phyloP scores from a whole-genome alignment of 495 filamentous ascomycete genomes.

The Hypoxylon perforatum region DNA sequence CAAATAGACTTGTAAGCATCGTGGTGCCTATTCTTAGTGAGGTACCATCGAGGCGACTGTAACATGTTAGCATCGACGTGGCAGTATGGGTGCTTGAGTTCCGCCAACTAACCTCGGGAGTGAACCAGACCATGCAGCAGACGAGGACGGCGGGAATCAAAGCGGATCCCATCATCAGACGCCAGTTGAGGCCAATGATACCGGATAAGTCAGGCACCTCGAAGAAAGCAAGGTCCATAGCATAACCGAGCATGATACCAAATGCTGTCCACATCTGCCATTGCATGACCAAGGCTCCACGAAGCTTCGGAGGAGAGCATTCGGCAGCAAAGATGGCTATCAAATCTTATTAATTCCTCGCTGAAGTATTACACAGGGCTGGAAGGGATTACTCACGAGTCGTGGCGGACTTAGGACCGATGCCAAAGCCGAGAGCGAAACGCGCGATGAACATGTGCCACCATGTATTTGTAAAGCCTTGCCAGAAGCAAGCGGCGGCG shows the following conservation, averaged over 20 bases:
- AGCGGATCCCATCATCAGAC: conserved; percentile 84
- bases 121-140: conserved; percentile 74
- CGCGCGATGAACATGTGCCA: conserved; percentile 78
- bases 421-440: conserved; percentile 78
- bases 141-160: conserved; percentile 79
- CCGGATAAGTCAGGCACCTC: conserved; percentile 63
- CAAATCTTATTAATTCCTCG: not conserved
- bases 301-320: conserved; percentile 74
- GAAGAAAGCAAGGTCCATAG: conserved; percentile 78
- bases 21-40: conserved; percentile 72
- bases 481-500: conserved; percentile 79
- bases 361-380: not conserved
- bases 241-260: conserved; percentile 82
- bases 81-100: not conserved
- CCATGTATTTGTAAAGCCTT: conserved; percentile 79
- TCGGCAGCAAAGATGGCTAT: conserved; percentile 77
- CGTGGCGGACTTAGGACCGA: conserved; percentile 84
- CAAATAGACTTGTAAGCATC: conserved; percentile 76
- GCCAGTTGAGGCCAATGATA: conserved; percentile 79
- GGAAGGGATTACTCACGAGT: conserved; percentile 52
- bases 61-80: conserved; percentile 12
- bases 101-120: conserved; percentile 69
- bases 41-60: conserved; percentile 75
- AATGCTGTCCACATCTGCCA: conserved; percentile 93
- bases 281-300: conserved; percentile 74